A percentile compares a stretch with the other conserved stretches of the same genome.
Conservation (phyloP, 2,329 filamentous ascomycete species). For the Xylaria sp. region DNA sequence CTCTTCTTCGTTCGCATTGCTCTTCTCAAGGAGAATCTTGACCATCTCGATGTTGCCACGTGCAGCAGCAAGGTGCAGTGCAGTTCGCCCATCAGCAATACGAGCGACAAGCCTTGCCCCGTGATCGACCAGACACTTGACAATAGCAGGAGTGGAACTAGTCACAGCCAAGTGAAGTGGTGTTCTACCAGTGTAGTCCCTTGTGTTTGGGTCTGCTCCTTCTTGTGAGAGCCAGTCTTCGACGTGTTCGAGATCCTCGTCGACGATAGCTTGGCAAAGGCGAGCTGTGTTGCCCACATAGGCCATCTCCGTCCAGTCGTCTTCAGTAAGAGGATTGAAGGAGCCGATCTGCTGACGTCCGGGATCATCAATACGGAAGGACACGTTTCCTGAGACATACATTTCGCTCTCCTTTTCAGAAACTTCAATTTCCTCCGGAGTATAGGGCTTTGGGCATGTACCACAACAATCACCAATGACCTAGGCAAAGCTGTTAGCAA, state of each 20-base stretch:
- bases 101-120: slow-evolving; percentile 76
- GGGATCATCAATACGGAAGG: slow-evolving; percentile 80
- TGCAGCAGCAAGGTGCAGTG: slow-evolving; percentile 80
- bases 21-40: slow-evolving; percentile 74
- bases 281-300: slow-evolving; percentile 80
- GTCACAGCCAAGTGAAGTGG: slow-evolving; percentile 79
- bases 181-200: slow-evolving; percentile 80
- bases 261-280: slow-evolving; percentile 81
- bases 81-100: slow-evolving; percentile 79
- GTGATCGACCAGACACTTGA: slow-evolving; percentile 72
- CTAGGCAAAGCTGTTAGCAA: slow-evolving; percentile 20
- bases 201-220: slow-evolving; percentile 70
- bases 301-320: slow-evolving; percentile 91
- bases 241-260: slow-evolving; percentile 73
- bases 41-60: slow-evolving; percentile 73
- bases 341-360: slow-evolving; percentile 68
- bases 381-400: slow-evolving; percentile 75
- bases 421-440: slow-evolving; percentile 72
- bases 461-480: slow-evolving; percentile 84
- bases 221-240: slow-evolving; percentile 72
- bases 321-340: slow-evolving; percentile 81
- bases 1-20: slow-evolving; percentile 73
- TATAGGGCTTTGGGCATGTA: slow-evolving; percentile 72
- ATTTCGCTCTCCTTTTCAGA: slow-evolving; percentile 75
- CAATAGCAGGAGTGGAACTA: slow-evolving; percentile 71